Conservation (phyloP, 768 basidiomycete species). For the Lyophyllum atratum region DNA sequence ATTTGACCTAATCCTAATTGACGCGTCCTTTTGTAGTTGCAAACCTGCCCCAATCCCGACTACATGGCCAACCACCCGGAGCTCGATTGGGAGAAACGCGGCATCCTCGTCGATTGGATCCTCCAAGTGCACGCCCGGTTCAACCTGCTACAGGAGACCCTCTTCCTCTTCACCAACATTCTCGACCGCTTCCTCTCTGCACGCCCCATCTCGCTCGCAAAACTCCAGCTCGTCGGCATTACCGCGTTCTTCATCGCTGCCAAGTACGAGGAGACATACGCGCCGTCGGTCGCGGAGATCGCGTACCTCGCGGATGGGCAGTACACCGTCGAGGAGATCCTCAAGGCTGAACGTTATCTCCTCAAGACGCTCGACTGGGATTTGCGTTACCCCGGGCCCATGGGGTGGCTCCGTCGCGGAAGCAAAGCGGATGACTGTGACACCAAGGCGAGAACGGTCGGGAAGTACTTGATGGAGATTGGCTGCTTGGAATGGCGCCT, state of each 20-base stretch:
- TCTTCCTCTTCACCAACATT: conserved; percentile 88
- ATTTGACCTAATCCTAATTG: conserved; percentile 5
- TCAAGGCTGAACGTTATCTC: conserved; percentile 88
- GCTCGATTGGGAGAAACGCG: conserved; percentile 88
- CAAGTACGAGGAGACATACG: conserved; percentile 92
- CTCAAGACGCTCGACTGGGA: conserved; percentile 87
- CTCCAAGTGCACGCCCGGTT: conserved; percentile 89
- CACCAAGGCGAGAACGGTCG: conserved; percentile 80
- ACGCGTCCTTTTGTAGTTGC: conserved; percentile 43
- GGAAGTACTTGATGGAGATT: conserved; percentile 91
- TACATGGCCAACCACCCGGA: conserved; percentile 87
- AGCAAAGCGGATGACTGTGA: conserved; percentile 95
- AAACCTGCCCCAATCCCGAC: conserved; percentile 76
- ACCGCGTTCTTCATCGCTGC: conserved; percentile 86
- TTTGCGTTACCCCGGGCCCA: conserved; percentile 82
- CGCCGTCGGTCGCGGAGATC: conserved; percentile 83
- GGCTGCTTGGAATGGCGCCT: conserved; percentile 80
- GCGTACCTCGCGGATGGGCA: conserved; percentile 77
- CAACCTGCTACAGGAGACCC: conserved; percentile 84
- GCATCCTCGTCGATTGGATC: conserved; percentile 90
- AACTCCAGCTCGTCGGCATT: conserved; percentile 90
- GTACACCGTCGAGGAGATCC: conserved; percentile 77
- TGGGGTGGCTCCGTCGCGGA: conserved; percentile 85
- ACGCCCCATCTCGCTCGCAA: conserved; percentile 76
- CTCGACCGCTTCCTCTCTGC: conserved; percentile 73